A percentile compares a stretch with the other conserved stretches of the same genome.
These are phyloP conservation scores for Tuber calosporum DNA, from an alignment of 495 filamentous ascomycete species.

Conservation along the genomic window DNA sequence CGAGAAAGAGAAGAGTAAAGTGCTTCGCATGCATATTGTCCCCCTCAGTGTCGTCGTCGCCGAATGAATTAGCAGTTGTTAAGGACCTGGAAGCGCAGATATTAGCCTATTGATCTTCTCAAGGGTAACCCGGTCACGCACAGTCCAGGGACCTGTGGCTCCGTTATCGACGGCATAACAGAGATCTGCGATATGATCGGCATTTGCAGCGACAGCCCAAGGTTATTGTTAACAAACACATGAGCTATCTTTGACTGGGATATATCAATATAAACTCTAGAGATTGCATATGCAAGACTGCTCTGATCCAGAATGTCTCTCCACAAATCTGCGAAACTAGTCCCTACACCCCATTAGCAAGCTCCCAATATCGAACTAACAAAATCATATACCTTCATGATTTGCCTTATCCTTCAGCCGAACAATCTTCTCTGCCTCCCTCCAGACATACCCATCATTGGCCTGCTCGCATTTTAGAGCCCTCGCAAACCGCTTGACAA, in stretches of 20 bases:
- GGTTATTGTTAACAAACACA: conserved; percentile 52
- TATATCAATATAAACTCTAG: conserved; percentile 69
- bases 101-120: not conserved
- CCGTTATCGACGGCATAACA: conserved; percentile 60
- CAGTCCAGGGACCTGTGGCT: conserved; percentile 61
- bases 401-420: conserved; percentile 68
- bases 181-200: conserved; percentile 69
- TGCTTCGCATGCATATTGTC: conserved; percentile 66
- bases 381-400: conserved; percentile 57
- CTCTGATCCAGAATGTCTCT: conserved; percentile 64
- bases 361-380: not conserved
- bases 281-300: conserved; percentile 74
- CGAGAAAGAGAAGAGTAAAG: conserved; percentile 75
- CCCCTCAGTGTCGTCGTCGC: conserved; percentile 50
- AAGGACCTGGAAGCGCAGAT: conserved; percentile 42
- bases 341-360: conserved; percentile 10
- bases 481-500: conserved; percentile 82
- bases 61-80: conserved; percentile 72
- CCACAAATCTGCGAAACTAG: conserved; percentile 48
- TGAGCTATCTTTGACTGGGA: conserved; percentile 76
- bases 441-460: conserved; percentile 78
- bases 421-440: conserved; percentile 70
- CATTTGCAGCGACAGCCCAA: conserved; percentile 76
- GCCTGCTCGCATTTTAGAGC: conserved; percentile 86
- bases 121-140: conserved; percentile 46